These are phyloP conservation scores for Coniferiporia sulphurascens DNA, from an alignment of 1,284 basidiomycete species.

Conservation along the genomic window DNA sequence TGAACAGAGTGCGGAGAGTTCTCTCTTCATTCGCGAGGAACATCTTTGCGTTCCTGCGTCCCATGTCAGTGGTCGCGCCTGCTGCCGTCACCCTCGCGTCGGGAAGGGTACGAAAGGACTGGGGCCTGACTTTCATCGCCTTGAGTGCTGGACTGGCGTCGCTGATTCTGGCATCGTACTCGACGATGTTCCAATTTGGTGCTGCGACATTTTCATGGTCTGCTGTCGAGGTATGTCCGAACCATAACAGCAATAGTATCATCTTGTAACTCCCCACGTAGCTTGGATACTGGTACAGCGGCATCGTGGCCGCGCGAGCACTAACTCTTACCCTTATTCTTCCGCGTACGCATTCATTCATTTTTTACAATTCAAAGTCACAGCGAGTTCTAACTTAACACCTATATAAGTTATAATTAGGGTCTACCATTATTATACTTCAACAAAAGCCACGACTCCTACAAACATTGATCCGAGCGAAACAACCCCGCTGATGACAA, in stretches of 20 bases:
- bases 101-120: constrained; percentile 42
- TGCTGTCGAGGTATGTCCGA: constrained; percentile 50
- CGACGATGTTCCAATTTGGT: constrained; percentile 68
- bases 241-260: neutral
- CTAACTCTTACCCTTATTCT: constrained; percentile 57
- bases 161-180: constrained; percentile 54
- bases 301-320: constrained; percentile 55
- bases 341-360: constrained; percentile 44
- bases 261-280: constrained; percentile 26
- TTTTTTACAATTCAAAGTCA: neutral
- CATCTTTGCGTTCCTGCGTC: constrained; percentile 5
- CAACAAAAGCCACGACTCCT: constrained; percentile 9
- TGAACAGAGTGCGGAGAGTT: neutral
- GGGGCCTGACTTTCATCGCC: constrained; percentile 62
- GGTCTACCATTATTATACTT: constrained; percentile 31
- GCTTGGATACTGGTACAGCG: constrained; percentile 75
- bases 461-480: neutral
- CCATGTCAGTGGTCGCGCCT: constrained; percentile 10
- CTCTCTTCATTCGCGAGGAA: neutral
- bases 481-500: constrained; percentile 1
- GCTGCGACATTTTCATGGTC: constrained; percentile 66
- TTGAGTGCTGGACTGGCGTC: constrained; percentile 49
- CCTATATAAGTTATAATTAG: constrained; percentile 47
- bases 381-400: neutral
- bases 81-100: constrained; percentile 1